phyloP scores from a whole-genome alignment of 371 early-diverging fungal genomes.

The Mucor saturninus region DNA sequence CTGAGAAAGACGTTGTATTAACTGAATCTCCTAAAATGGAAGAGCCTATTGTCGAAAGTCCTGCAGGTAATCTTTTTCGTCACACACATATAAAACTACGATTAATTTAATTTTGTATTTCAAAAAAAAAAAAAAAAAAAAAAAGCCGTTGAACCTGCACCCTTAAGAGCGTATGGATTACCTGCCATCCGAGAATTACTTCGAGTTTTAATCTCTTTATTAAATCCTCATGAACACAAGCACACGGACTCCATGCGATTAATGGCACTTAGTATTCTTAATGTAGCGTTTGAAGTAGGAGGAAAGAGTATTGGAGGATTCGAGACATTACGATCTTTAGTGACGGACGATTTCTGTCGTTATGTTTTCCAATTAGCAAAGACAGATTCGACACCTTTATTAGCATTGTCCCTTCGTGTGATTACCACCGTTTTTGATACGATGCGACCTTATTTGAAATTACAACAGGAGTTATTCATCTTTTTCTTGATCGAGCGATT shows the following conservation, averaged over 20 bases:
- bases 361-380: conserved; percentile 80
- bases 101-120: too few species aligned
- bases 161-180: conserved; percentile 71
- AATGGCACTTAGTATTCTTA: conserved; percentile 81
- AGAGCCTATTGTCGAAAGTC: neutral
- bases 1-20: neutral
- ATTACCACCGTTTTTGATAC: conserved; percentile 80
- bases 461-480: conserved; percentile 83
- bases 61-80: neutral
- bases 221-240: conserved; percentile 89
- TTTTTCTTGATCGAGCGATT: conserved; percentile 75
- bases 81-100: too few species aligned
- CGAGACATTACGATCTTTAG: conserved; percentile 67
- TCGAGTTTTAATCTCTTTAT: conserved; percentile 86
- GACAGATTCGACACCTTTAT: conserved; percentile 64
- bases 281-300: conserved; percentile 84
- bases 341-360: conserved; percentile 86
- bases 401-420: conserved; percentile 67
- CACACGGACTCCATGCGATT: conserved; percentile 94
- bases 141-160: conserved; percentile 10
- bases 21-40: conserved; percentile 2
- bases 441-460: conserved; percentile 67
- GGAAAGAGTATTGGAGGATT: conserved; percentile 80
- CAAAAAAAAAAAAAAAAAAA: neutral
- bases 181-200: conserved; percentile 89